These are phyloP conservation scores for Graphilbum sp. DNA, from an alignment of 2,329 filamentous ascomycete species.

Conservation along the genomic window DNA sequence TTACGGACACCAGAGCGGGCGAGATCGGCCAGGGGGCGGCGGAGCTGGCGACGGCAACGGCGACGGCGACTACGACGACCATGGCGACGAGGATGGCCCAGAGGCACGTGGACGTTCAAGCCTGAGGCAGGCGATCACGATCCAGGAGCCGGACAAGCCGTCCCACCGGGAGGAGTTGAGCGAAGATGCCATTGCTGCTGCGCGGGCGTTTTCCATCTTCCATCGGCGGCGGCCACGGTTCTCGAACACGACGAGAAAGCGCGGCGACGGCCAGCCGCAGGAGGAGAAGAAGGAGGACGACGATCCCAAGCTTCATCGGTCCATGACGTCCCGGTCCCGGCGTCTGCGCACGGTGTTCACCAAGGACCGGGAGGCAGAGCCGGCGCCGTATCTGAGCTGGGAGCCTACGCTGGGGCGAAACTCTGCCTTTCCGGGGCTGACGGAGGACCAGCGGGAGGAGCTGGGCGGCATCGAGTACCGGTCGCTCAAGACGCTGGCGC, in stretches of 20 bases:
- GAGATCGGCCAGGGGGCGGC: conserved; percentile 2
- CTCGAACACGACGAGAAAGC: conserved; percentile 5
- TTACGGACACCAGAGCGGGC: conserved; percentile 4
- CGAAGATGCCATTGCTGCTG: conserved; percentile 26
- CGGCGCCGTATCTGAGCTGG: conserved; percentile 83
- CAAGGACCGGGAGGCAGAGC: conserved; percentile 34
- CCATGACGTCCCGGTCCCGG: conserved; percentile 12
- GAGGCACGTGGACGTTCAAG: background rate
- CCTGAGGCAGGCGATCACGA: conserved; percentile 41
- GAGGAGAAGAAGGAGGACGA: conserved; percentile 22
- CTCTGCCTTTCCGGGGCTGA: conserved; percentile 77
- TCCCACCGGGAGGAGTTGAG: conserved; percentile 21
- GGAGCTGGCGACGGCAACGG: too few species aligned
- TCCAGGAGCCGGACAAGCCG: conserved; percentile 43
- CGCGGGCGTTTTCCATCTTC: conserved; percentile 22
- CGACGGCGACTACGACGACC: background rate
- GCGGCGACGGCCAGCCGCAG: too few species aligned
- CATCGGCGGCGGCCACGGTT: conserved; percentile 25
- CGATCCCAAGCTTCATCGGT: conserved; percentile 13
- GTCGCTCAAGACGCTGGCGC: conserved; percentile 67
- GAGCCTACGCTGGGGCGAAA: conserved; percentile 85
- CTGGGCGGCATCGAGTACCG: conserved; percentile 93
- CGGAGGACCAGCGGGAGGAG: conserved; percentile 84
- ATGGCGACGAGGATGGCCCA: too few species aligned
- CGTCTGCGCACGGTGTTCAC: conserved; percentile 35